Evolutionary conservation across 2,329 filamentous ascomycete species (phyloP).

Genomic region (Fusarium continuum): DNA sequence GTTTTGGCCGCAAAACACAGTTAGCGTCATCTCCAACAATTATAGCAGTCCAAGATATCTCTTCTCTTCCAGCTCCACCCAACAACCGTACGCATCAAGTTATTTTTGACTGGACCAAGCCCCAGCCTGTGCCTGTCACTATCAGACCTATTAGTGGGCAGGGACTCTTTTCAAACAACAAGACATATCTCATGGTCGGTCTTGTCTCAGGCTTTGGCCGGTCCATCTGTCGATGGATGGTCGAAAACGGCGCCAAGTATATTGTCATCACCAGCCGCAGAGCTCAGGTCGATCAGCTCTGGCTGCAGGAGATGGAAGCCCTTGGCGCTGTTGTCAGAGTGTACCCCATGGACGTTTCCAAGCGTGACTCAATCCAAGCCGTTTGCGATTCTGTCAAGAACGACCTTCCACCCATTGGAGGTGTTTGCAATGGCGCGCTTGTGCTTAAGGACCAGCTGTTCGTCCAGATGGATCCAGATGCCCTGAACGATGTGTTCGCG

Average conservation of each 20-base stretch:
- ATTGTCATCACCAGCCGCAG: not conserved
- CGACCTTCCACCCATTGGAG: not conserved
- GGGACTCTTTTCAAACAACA: accelerated
- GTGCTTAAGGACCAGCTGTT: constrained; percentile 1
- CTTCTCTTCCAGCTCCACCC: not conserved
- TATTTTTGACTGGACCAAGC: not conserved
- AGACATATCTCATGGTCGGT: constrained; percentile 5
- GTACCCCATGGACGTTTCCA: constrained; percentile 3
- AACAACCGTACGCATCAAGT: not conserved
- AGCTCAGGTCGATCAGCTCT: not conserved
- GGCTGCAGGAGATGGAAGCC: not conserved
- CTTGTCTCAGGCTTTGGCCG: constrained; percentile 4
- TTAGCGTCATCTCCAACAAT: not conserved
- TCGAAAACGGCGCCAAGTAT: not conserved
- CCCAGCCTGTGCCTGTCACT: not conserved
- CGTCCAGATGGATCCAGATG: not conserved
- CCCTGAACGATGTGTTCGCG: not conserved
- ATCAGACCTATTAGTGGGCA: not conserved
- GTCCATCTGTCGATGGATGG: not conserved
- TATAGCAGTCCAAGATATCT: not conserved
- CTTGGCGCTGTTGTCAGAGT: not conserved
- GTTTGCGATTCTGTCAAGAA: not conserved
- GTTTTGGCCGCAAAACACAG: not conserved
- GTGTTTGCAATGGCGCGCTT: constrained; percentile 1
- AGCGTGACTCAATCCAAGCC: not conserved